These are phyloP conservation scores for Teratosphaeria gauchensis DNA, from an alignment of 2,329 filamentous ascomycete species.

Conservation along the genomic window DNA sequence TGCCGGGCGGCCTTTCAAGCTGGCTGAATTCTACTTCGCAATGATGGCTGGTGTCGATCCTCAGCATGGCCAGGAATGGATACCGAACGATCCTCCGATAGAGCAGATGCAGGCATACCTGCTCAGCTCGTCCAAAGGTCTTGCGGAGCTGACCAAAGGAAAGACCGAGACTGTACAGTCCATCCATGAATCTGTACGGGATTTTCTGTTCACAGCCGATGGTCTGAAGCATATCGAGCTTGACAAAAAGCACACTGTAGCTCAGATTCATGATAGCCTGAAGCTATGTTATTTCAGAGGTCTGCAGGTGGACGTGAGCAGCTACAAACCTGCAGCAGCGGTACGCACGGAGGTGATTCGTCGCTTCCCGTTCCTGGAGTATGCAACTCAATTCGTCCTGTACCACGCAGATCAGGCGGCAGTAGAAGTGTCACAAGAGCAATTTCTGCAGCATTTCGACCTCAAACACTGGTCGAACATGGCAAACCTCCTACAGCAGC, in stretches of 20 bases:
- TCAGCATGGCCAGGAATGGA: slow-evolving; percentile 4
- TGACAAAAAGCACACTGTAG: neutral
- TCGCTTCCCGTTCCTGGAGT: slow-evolving; percentile 27
- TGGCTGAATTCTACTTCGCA: slow-evolving; percentile 39
- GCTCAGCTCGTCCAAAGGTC: slow-evolving; percentile 39
- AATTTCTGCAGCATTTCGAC: slow-evolving; percentile 20
- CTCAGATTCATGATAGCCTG: slow-evolving; percentile 3
- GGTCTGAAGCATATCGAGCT: slow-evolving; percentile 24
- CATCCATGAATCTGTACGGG: slow-evolving; percentile 44
- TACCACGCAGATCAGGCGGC: slow-evolving; percentile 32
- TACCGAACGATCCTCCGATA: slow-evolving; percentile 10
- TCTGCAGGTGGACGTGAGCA: too few relatives aligned
- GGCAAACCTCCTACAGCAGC: slow-evolving; percentile 27
- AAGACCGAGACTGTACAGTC: slow-evolving; percentile 36
- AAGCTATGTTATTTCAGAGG: slow-evolving; percentile 7
- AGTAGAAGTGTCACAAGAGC: slow-evolving; percentile 16
- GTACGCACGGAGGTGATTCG: too few relatives aligned
- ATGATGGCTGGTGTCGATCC: slow-evolving; percentile 23
- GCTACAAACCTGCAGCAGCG: too few relatives aligned
- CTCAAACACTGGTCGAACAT: slow-evolving; percentile 3
- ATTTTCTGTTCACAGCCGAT: slow-evolving; percentile 27
- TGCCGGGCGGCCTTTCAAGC: slow-evolving; percentile 33
- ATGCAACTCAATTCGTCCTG: slow-evolving; percentile 32
- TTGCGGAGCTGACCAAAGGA: slow-evolving; percentile 34
- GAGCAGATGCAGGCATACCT: slow-evolving; percentile 28